Base-by-base conservation (phyloP, 352 stramenopile genomes). In the Globisporangium perplexum region DNA sequence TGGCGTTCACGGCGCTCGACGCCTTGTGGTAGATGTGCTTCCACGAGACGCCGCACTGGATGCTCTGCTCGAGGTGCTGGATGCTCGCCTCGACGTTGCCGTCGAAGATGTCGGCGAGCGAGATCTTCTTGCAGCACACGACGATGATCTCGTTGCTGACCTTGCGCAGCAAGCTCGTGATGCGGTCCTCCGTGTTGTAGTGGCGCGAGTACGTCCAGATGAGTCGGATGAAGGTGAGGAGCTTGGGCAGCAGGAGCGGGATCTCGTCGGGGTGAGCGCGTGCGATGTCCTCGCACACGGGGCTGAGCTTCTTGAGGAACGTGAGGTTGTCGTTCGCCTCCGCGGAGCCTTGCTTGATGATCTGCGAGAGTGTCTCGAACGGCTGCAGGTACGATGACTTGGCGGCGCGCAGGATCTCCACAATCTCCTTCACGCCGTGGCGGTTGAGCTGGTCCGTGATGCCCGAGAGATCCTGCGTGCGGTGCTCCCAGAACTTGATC, bases 401-500 rank as follows among this genome's bases (percentile, higher is more conserved):
- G 52, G 93, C 87, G 15, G 86, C 74, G 0, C 71, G 75, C 14
- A 95, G 51, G 31, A 95, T 90, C 38, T 95, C 81, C 6, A 95
- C 85, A 35, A 97, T 95, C 24, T 95, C 78, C 63, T 95, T 86
- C 22, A 98, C 93, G 7, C 92, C 93, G 17, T 83, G 64, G 31
- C 86, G 77, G 45, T 97, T 90, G 0, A 98, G 74, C 57, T 98
- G 94, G 24, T 96, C 86, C 10, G 86, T 96, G 57, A 98, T 98
- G 4, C 93, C 90, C 7, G 83, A 96, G 4, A 98, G 63, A 58
- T 98, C 93, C 55, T 96, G 67, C 0, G 88, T 97, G 12, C 94
- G 88, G 50, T 88, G 82, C 30, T 95, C 77, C 94, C 94, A 98
- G 62, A 98, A 98, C 56, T 98, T 92, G 60, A 98, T 97, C 69